Evolutionary conservation across 441 rosid species (phyloP).

Genomic region (Pelargonium australe): DNA sequence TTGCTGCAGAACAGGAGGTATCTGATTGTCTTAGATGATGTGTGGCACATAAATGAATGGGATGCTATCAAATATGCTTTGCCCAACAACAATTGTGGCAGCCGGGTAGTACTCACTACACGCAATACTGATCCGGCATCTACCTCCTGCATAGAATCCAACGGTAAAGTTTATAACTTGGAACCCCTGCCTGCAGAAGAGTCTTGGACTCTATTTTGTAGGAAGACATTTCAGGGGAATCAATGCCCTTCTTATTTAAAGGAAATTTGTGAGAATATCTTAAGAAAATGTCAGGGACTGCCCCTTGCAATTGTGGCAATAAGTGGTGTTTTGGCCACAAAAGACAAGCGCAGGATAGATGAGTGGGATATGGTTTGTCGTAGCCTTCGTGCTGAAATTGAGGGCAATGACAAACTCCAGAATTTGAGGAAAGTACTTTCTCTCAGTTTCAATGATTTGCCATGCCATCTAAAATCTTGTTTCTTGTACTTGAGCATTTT

Average conservation of each 20-base stretch:
- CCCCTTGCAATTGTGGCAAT: slow-evolving; percentile 43
- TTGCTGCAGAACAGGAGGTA: slow-evolving; percentile 26
- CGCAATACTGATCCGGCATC: slow-evolving; percentile 23
- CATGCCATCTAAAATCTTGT: slow-evolving; percentile 24
- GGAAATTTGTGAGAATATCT: slow-evolving; percentile 24
- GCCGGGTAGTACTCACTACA: slow-evolving; percentile 35
- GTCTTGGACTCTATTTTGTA: slow-evolving; percentile 33
- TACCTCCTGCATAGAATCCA: slow-evolving; percentile 23
- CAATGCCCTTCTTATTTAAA: slow-evolving; percentile 31
- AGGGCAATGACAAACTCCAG: slow-evolving; percentile 19
- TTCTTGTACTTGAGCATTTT: slow-evolving; percentile 28
- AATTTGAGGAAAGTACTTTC: slow-evolving; percentile 24
- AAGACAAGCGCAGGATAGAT: slow-evolving; percentile 20
- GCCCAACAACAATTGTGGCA: slow-evolving; percentile 24
- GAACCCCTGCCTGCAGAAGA: slow-evolving; percentile 22
- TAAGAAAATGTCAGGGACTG: slow-evolving; percentile 31
- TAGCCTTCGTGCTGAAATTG: slow-evolving; percentile 22
- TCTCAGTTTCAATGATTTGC: slow-evolving; percentile 30
- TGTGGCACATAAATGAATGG: slow-evolving; percentile 31
- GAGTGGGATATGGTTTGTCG: slow-evolving; percentile 25
- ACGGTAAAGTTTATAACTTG: slow-evolving; percentile 23
- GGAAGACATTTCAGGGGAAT: slow-evolving; percentile 27
- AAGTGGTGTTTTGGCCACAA: slow-evolving; percentile 34
- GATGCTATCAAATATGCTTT: slow-evolving; percentile 29
- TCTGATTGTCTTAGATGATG: slow-evolving; percentile 36